Evolutionary conservation across 306 rosid species (phyloP).

Genomic region (Morella rubra): DNA sequence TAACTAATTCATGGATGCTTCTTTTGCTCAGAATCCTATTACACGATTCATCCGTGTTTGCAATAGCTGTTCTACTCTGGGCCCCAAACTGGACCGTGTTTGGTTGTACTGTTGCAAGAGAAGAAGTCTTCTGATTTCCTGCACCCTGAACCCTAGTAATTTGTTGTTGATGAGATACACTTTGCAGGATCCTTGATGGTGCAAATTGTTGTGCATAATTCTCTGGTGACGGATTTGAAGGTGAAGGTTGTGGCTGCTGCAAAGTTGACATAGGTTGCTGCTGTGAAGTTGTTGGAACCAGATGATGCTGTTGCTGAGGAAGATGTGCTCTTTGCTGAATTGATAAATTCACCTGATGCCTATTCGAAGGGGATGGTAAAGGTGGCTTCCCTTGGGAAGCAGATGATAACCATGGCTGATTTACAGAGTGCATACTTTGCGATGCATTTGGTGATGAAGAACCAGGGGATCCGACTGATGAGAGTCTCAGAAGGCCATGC

Average conservation of each 20-base stretch:
- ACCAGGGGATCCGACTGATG: constrained; percentile 63
- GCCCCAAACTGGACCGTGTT: constrained; percentile 43
- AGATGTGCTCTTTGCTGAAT: constrained; percentile 74
- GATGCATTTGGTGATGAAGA: constrained; percentile 59
- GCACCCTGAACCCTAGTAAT: constrained; percentile 54
- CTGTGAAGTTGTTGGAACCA: constrained; percentile 26
- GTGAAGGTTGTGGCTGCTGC: constrained; percentile 53
- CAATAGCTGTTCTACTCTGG: constrained; percentile 48
- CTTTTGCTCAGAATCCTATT: constrained; percentile 86
- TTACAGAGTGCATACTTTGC: constrained; percentile 60
- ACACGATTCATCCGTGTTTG: constrained; percentile 65
- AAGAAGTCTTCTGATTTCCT: constrained; percentile 60
- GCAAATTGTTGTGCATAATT: constrained; percentile 62
- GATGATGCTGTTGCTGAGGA: constrained; percentile 52
- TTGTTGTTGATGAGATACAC: constrained; percentile 69
- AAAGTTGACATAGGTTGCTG: constrained; percentile 20
- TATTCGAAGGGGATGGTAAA: constrained; percentile 64
- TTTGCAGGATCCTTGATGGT: constrained; percentile 57
- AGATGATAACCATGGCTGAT: constrained; percentile 91
- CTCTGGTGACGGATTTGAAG: constrained; percentile 63
- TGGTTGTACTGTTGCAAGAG: constrained; percentile 56
- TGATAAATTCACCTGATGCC: constrained; percentile 69
- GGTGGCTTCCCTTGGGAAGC: constrained; percentile 93
- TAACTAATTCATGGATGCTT: constrained; percentile 82
- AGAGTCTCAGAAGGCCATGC: constrained; percentile 63